Evolutionary conservation across 2,329 filamentous ascomycete genomes (phyloP).

Genomic region (Xylariaceae sp.): DNA sequence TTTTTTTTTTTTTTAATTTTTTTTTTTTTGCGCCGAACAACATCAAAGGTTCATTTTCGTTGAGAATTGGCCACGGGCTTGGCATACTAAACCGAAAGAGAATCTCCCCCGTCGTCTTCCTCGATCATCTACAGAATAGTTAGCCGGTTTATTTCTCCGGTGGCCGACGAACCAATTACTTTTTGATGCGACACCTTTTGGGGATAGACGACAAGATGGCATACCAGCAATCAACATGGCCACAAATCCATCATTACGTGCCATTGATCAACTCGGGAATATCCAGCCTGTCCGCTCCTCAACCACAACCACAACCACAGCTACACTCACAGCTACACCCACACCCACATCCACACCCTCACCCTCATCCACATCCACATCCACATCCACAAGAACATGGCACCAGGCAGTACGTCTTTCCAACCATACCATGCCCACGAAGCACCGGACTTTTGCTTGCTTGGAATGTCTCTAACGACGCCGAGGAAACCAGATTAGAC

Average conservation of each 20-base stretch:
- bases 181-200: not conserved
- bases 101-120: not conserved
- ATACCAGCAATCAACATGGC: constrained; percentile 27
- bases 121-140: not conserved
- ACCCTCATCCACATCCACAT: constrained; percentile 24
- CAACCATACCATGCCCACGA: not conserved
- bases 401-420: constrained; percentile 24
- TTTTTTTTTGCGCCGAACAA: too few species aligned
- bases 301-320: constrained; percentile 22
- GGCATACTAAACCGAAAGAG: not conserved
- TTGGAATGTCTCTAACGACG: constrained; percentile 3
- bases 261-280: constrained; percentile 27
- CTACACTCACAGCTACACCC: constrained; percentile 17
- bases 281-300: constrained; percentile 21
- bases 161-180: not conserved
- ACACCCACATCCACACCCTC: constrained; percentile 22
- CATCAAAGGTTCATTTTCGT: too few species aligned
- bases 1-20: not conserved
- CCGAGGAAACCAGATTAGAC: constrained; percentile 19
- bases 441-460: not conserved
- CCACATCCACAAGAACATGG: constrained; percentile 20
- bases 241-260: constrained; percentile 25
- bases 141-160: not conserved
- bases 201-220: constrained; percentile 21
- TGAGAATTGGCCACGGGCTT: not conserved